Conservation (phyloP, 257 asterid genomes). For the Penstemon newberryi region DNA sequence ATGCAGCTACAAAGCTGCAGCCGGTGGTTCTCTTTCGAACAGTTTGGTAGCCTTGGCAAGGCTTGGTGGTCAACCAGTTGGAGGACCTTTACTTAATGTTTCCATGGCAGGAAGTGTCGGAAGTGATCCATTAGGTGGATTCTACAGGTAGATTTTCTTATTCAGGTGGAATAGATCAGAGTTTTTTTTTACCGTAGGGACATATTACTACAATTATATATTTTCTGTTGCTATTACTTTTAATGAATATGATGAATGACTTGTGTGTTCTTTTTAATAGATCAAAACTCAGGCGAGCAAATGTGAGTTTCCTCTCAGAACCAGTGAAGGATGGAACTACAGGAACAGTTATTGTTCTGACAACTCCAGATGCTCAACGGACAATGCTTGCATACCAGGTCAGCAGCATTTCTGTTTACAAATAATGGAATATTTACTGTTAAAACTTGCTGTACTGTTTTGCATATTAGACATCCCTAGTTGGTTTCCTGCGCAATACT, state of each 20-base stretch:
- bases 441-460: conserved; percentile 4
- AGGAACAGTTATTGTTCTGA: conserved; percentile 93
- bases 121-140: conserved; percentile 93
- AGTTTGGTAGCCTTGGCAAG: conserved; percentile 94
- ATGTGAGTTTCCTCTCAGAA: conserved; percentile 81
- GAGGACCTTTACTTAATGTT: conserved; percentile 71
- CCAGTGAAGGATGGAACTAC: conserved; percentile 93
- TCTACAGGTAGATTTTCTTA: conserved; percentile 59
- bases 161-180: neutral
- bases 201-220: conserved; percentile 3
- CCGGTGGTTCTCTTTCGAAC: conserved; percentile 98
- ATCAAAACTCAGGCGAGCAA: conserved; percentile 88
- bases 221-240: conserved; percentile 4
- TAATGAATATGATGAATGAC: conserved; percentile 17
- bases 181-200: neutral
- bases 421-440: neutral
- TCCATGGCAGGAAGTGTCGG: conserved; percentile 97
- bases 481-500: neutral
- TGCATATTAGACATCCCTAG: neutral
- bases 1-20: conserved; percentile 96
- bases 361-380: conserved; percentile 95
- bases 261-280: conserved; percentile 35
- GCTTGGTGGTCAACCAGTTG: conserved; percentile 76
- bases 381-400: conserved; percentile 99
- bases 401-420: conserved; percentile 6